Conservation (phyloP, 73 alveolate species). For the Breviolum minutum region DNA sequence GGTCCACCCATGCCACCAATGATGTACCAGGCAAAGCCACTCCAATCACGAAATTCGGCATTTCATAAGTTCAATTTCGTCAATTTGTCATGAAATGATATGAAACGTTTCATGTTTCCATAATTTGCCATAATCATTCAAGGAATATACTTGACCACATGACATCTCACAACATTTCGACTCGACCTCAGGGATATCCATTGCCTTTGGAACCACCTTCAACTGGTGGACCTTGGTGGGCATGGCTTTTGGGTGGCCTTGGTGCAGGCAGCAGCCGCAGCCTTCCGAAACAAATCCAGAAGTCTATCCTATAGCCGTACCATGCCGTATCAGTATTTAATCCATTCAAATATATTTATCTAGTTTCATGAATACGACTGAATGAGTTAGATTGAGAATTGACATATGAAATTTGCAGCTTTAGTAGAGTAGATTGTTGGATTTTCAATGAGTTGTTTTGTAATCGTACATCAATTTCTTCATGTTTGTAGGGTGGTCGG, state of each 20-base stretch:
- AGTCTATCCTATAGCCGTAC: too few relatives aligned
- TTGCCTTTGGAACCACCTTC: conserved; percentile 71
- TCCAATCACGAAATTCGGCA: too few relatives aligned
- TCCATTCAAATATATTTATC: too few relatives aligned
- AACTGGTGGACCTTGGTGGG: conserved; percentile 94
- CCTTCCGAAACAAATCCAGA: too few relatives aligned
- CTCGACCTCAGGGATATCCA: conserved; percentile 55
- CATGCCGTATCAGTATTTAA: too few relatives aligned
- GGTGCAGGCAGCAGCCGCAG: conserved; percentile 54
- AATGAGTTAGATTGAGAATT: too few relatives aligned
- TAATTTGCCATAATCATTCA: background rate
- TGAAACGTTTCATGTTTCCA: background rate
- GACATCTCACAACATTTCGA: background rate
- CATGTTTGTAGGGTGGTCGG: too few relatives aligned
- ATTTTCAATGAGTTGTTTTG: too few relatives aligned
- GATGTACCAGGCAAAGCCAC: conserved; percentile 34
- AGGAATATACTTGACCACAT: background rate
- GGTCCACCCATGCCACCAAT: conserved; percentile 25
- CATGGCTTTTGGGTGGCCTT: conserved; percentile 61
- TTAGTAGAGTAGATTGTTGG: too few relatives aligned
- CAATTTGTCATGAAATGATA: background rate
- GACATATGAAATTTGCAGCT: too few relatives aligned
- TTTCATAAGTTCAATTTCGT: background rate
- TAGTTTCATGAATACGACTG: too few relatives aligned
- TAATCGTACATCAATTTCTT: too few relatives aligned